Conservation (phyloP, 257 asterid genomes). For the Parsonsia alboflavescens region DNA sequence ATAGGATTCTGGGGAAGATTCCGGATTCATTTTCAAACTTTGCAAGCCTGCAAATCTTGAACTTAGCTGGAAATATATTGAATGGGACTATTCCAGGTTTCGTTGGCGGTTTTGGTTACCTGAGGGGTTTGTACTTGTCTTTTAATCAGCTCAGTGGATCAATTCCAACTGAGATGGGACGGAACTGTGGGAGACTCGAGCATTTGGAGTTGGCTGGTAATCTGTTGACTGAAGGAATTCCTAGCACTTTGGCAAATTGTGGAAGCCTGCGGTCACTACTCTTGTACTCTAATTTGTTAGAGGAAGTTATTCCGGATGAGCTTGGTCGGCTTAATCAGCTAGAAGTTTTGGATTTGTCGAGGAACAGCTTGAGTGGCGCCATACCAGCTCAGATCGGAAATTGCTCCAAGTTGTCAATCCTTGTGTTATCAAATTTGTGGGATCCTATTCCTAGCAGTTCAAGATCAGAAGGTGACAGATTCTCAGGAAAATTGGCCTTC, state of each 20-base stretch:
- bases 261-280: slow-evolving; percentile 48
- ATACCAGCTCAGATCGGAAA: slow-evolving; percentile 65
- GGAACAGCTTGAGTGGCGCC: slow-evolving; percentile 73
- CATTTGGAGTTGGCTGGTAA: slow-evolving; percentile 79
- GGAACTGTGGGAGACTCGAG: slow-evolving; percentile 64
- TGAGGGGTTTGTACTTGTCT: slow-evolving; percentile 77
- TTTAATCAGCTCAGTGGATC: slow-evolving; percentile 67
- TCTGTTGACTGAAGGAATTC: slow-evolving; percentile 48
- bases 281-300: slow-evolving; percentile 75
- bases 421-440: slow-evolving; percentile 79
- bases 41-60: slow-evolving; percentile 48
- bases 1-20: slow-evolving; percentile 51
- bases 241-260: slow-evolving; percentile 67
- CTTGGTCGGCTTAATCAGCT: slow-evolving; percentile 65
- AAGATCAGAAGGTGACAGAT: slow-evolving; percentile 29
- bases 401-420: slow-evolving; percentile 58
- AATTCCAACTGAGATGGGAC: slow-evolving; percentile 66
- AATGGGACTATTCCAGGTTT: slow-evolving; percentile 60
- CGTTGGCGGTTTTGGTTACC: slow-evolving; percentile 46
- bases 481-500: slow-evolving; percentile 27
- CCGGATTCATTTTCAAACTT: slow-evolving; percentile 52
- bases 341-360: slow-evolving; percentile 73
- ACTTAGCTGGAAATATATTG: slow-evolving; percentile 75
- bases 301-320: slow-evolving; percentile 61
- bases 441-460: slow-evolving; percentile 56